Conservation (phyloP, 2,329 filamentous ascomycete species). For the Botrytis tulipae region DNA sequence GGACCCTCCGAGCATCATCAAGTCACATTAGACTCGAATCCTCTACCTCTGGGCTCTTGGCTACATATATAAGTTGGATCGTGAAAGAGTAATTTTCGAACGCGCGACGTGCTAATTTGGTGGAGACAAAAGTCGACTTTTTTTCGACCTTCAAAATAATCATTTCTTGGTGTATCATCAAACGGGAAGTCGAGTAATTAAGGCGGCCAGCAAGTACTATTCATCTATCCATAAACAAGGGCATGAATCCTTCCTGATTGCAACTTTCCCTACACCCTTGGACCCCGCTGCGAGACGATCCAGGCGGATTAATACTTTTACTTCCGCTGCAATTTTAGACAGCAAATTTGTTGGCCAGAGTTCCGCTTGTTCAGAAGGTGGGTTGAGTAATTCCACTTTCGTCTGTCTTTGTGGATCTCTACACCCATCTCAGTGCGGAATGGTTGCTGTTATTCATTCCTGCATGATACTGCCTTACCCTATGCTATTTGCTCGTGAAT, state of each 20-base stretch:
- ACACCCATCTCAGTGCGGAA: neutral
- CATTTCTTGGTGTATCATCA: neutral
- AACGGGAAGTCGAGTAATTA: neutral
- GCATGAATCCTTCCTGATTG: conserved; percentile 19
- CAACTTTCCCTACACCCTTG: conserved; percentile 9
- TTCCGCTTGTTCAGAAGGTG: conserved; percentile 14
- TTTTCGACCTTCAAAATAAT: neutral
- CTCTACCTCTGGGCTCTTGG: neutral
- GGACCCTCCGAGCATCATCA: conserved; percentile 1
- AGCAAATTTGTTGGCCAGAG: conserved; percentile 2
- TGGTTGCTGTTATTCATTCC: neutral
- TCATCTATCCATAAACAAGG: conserved; percentile 20
- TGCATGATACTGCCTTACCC: neutral
- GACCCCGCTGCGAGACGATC: conserved; percentile 17
- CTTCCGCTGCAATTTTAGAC: conserved; percentile 16
- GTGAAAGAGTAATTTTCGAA: neutral
- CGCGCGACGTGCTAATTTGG: neutral
- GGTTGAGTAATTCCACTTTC: conserved; percentile 20
- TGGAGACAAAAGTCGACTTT: neutral
- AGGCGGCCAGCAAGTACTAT: conserved; percentile 3
- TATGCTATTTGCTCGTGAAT: conserved; percentile 2
- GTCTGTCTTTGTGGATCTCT: conserved; percentile 9
- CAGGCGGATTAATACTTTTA: conserved; percentile 12
- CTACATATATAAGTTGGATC: neutral
- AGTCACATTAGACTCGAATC: neutral